Conservation (phyloP, 1,284 basidiomycete species). For the Irpex lacteus region DNA sequence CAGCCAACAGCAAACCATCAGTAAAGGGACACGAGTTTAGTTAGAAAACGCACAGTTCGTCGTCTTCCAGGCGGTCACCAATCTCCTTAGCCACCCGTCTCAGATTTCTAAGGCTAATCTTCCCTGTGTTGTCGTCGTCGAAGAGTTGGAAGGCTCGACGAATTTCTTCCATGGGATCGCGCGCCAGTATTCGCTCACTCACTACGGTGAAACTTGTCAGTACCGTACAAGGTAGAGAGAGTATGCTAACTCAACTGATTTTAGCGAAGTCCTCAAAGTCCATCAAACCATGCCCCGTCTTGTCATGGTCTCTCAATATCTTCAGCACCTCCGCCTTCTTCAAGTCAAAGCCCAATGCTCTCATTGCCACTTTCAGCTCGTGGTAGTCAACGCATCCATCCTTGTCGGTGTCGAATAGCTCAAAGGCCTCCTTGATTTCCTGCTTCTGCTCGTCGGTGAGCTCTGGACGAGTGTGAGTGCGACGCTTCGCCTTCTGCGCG, state of each 20-base stretch:
- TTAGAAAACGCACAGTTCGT: constrained; percentile 80
- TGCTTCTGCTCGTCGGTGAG: constrained; percentile 94
- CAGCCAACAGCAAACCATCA: constrained; percentile 7
- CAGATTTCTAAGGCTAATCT: constrained; percentile 90
- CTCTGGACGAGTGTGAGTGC: constrained; percentile 70
- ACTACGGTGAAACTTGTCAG: constrained; percentile 50
- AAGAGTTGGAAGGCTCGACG: constrained; percentile 94
- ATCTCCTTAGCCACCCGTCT: constrained; percentile 96
- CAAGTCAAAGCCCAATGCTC: constrained; percentile 95
- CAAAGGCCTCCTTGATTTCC: constrained; percentile 98
- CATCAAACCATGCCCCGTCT: constrained; percentile 88
- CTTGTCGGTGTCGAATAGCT: constrained; percentile 98
- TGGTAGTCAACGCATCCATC: constrained; percentile 97
- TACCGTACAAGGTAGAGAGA: constrained; percentile 4
- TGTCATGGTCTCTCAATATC: constrained; percentile 90
- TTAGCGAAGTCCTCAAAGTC: constrained; percentile 93
- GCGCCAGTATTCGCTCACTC: constrained; percentile 89
- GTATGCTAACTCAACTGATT: constrained; percentile 74
- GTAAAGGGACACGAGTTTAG: background rate
- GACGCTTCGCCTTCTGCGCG: constrained; percentile 70
- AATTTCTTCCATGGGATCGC: constrained; percentile 97
- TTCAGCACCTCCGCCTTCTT: constrained; percentile 99
- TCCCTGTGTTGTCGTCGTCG: constrained; percentile 95
- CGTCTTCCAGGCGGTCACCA: constrained; percentile 93
- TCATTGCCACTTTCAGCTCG: constrained; percentile 98